Percentiles rank a stretch among this genome's conserved stretches.
These are phyloP conservation scores for Acer campestre DNA, from an alignment of 345 rosid genomes.

Conservation along the genomic window DNA sequence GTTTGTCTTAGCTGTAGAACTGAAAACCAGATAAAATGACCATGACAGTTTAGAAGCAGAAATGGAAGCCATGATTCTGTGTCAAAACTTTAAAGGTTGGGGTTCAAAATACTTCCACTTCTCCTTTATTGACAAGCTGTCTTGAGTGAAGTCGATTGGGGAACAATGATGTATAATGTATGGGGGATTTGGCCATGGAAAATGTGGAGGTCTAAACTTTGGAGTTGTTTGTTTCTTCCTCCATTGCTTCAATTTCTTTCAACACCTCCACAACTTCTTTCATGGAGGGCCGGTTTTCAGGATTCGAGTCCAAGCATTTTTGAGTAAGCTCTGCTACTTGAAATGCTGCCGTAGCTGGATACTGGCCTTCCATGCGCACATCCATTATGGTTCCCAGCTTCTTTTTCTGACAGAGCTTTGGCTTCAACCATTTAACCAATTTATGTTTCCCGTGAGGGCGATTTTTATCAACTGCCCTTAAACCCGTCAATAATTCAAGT, in stretches of 20 bases:
- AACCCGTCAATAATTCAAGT: slow-evolving; percentile 55
- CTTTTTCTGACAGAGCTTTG: slow-evolving; percentile 35
- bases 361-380: slow-evolving; percentile 45
- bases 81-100: no score
- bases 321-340: slow-evolving; percentile 41
- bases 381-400: slow-evolving; percentile 50
- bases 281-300: slow-evolving; percentile 56
- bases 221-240: slow-evolving; percentile 22
- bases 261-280: slow-evolving; percentile 42
- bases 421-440: slow-evolving; percentile 56
- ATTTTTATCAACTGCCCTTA: slow-evolving; percentile 40
- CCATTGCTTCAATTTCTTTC: no score
- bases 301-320: slow-evolving; percentile 49
- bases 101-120: no score
- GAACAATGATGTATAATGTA: not conserved
- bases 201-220: no score
- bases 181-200: slow-evolving; percentile 7
- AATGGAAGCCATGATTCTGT: no score
- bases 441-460: slow-evolving; percentile 45
- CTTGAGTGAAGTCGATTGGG: not conserved
- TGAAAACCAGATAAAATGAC: not conserved
- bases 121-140: no score
- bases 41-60: no score
- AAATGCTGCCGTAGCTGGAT: slow-evolving; percentile 41
- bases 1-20: no score